Evolutionary conservation across 768 basidiomycete species (phyloP).

Genomic region (Leccinum variicolor): DNA sequence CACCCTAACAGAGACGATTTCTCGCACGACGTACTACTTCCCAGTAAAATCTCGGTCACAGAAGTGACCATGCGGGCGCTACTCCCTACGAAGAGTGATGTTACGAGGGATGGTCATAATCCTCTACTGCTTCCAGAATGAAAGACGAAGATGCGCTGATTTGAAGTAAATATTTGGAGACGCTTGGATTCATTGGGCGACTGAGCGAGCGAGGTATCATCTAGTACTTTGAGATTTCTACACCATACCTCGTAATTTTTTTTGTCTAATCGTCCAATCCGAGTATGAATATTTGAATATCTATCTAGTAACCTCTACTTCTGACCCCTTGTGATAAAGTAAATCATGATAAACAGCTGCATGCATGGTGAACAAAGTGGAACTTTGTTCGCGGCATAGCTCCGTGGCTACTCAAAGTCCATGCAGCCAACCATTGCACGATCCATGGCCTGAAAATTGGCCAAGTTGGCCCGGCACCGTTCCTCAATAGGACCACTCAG

Average conservation of each 20-base stretch:
- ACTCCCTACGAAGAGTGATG: not conserved
- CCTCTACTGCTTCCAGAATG: not conserved
- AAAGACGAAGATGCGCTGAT: constrained; percentile 2
- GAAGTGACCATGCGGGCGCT: not conserved
- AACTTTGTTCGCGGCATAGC: not conserved
- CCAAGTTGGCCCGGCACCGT: constrained; percentile 16
- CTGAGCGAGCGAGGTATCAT: no score
- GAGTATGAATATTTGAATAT: no score
- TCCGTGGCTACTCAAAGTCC: not conserved
- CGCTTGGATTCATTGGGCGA: no score
- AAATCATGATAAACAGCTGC: no score
- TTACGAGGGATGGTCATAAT: no score
- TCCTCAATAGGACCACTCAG: constrained; percentile 43
- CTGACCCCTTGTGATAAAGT: no score
- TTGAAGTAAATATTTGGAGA: no score
- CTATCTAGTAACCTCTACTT: no score
- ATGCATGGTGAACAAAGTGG: not conserved
- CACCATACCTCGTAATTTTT: not conserved
- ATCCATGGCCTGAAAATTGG: constrained; percentile 7
- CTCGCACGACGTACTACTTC: not conserved
- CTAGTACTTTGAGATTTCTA: no score
- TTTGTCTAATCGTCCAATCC: not conserved
- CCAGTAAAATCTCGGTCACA: not conserved
- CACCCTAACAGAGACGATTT: not conserved
- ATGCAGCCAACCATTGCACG: not conserved